Percentiles rank a stretch among this genome's conserved stretches.
Conservation (phyloP, 139 green algal species). For the Chlorella sp. region DNA sequence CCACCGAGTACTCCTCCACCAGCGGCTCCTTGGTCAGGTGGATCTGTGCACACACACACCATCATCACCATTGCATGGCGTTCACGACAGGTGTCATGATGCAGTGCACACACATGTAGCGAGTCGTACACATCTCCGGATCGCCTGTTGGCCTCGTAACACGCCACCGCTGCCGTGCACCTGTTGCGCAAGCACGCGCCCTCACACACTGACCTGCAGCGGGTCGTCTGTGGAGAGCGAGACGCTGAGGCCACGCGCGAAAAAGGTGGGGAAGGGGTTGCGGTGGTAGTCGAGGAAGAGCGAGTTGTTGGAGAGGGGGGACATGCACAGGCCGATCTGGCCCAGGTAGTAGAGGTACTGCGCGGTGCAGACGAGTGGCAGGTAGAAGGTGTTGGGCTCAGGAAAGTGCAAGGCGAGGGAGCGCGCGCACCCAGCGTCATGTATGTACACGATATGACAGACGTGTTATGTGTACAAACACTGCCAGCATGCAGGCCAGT, state of each 20-base stretch:
- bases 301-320: constrained; percentile 96
- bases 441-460: not conserved
- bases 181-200: too few species aligned
- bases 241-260: constrained; percentile 87
- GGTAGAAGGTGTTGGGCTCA: not conserved
- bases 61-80: too few species aligned
- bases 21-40: constrained; percentile 87
- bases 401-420: constrained; percentile 67
- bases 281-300: constrained; percentile 99
- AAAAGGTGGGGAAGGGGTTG: constrained; percentile 99
- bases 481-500: too few species aligned
- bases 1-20: constrained; percentile 98
- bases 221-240: constrained; percentile 82
- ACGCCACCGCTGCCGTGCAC: too few species aligned
- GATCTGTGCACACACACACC: constrained; percentile 46
- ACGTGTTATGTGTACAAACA: too few species aligned
- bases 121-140: too few species aligned
- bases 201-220: too few species aligned
- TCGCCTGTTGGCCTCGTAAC: too few species aligned
- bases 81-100: too few species aligned
- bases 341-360: constrained; percentile 61
- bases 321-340: constrained; percentile 95
- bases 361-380: constrained; percentile 1
- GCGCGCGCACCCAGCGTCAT: too few species aligned
- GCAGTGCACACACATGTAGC: too few species aligned